phyloP scores from a whole-genome alignment of 2,329 filamentous ascomycete species.

The Pezicula neosporulosa region DNA sequence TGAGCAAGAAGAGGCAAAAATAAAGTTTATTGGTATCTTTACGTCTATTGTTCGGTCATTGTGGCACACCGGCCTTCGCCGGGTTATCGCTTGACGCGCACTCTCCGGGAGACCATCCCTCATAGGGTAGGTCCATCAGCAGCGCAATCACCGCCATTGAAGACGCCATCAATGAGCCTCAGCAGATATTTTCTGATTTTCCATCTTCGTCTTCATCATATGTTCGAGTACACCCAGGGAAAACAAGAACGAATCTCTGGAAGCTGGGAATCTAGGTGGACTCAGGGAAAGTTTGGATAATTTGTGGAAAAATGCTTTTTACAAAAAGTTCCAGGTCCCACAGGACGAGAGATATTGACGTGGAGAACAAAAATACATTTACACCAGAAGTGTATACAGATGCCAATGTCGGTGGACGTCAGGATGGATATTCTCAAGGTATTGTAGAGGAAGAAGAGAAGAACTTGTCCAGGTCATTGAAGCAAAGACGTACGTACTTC shows the following conservation, averaged over 20 bases:
- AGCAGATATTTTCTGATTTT: not conserved
- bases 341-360: no score
- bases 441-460: conserved; percentile 45
- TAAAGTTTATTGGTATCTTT: no score
- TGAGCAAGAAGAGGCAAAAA: no score
- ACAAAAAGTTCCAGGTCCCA: no score
- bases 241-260: not conserved
- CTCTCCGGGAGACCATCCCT: not conserved
- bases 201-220: not conserved
- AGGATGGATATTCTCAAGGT: not conserved
- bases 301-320: no score
- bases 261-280: not conserved
- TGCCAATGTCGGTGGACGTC: not conserved
- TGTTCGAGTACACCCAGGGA: not conserved
- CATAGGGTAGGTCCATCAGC: not conserved
- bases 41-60: no score
- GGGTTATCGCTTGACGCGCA: no score
- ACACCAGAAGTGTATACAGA: not conserved
- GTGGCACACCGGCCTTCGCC: no score
- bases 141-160: not conserved
- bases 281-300: not conserved
- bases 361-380: not conserved
- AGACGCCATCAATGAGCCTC: not conserved
- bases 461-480: conserved; percentile 37
- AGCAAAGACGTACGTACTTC: conserved; percentile 32